A percentile compares a stretch with the other conserved stretches of the same genome.
phyloP scores from a whole-genome alignment of 192 early-diverging fungal species.

The Backusella macrospora region DNA sequence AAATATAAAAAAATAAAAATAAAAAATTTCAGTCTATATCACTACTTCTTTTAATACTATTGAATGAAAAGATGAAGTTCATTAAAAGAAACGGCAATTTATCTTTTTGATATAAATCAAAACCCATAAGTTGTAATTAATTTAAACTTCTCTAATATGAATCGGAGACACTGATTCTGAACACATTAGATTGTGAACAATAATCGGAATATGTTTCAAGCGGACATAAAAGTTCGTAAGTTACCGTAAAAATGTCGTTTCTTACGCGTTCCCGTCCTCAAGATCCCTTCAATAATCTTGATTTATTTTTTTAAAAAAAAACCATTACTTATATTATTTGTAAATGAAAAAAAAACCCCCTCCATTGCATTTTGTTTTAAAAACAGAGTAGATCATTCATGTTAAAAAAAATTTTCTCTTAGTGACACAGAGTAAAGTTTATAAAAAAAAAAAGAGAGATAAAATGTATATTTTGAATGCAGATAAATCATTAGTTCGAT shows the following conservation, averaged over 20 bases:
- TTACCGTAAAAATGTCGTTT: slow-evolving; percentile 27
- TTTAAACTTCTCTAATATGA: not conserved
- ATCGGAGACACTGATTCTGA: slow-evolving; percentile 6
- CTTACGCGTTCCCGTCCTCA: slow-evolving; percentile 44
- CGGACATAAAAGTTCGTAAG: slow-evolving; percentile 31
- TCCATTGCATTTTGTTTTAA: too few species aligned
- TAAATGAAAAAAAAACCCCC: too few species aligned
- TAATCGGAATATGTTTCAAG: slow-evolving; percentile 23
- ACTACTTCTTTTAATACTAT: not conserved
- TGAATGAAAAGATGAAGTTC: too few species aligned
- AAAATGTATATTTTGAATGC: not conserved
- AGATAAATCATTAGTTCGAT: slow-evolving; percentile 6
- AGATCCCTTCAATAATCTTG: slow-evolving; percentile 34
- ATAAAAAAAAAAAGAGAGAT: not conserved
- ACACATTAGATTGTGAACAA: slow-evolving; percentile 27
- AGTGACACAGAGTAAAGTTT: not conserved
- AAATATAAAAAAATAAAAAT: not conserved
- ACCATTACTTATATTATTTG: not conserved
- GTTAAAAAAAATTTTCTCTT: not conserved
- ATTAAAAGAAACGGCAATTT: too few species aligned
- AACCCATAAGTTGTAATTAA: not conserved
- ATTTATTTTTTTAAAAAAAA: not conserved
- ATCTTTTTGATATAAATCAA: not conserved
- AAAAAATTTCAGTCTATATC: too few species aligned
- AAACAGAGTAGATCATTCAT: too few species aligned